A percentile compares a stretch with the other conserved stretches of the same genome.
These are phyloP conservation scores for Thalassiosira delicatula DNA, from an alignment of 352 stramenopile species.

Conservation along the genomic window DNA sequence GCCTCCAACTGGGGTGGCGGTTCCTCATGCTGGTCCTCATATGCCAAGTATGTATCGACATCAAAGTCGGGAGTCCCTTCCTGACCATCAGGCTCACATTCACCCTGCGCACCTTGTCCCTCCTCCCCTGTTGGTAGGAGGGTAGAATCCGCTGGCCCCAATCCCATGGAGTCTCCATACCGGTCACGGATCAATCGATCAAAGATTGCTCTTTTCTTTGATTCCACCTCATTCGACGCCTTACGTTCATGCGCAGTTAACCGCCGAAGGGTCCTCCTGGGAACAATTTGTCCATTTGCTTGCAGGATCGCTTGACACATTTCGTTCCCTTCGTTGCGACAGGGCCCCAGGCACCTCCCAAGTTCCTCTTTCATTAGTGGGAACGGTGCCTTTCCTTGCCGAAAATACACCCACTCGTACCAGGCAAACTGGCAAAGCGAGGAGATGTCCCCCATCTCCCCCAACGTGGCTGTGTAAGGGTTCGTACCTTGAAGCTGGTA, in stretches of 20 bases:
- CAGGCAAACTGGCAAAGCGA: constrained; percentile 34
- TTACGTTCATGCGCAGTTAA: constrained; percentile 28
- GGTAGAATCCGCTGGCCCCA: too few relatives aligned
- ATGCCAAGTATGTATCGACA: too few relatives aligned
- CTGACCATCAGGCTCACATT: neutral
- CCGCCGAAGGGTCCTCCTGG: neutral
- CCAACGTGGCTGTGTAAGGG: constrained; percentile 24
- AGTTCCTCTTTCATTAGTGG: constrained; percentile 26
- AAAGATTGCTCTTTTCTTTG: constrained; percentile 24
- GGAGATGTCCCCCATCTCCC: constrained; percentile 35
- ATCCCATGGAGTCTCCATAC: constrained; percentile 39
- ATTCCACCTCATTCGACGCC: constrained; percentile 28
- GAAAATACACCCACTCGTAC: constrained; percentile 59
- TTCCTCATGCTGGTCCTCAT: neutral
- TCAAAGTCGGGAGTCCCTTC: neutral
- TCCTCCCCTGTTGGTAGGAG: too few relatives aligned
- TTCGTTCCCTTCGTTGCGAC: constrained; percentile 34
- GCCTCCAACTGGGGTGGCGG: neutral
- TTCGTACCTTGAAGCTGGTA: constrained; percentile 32
- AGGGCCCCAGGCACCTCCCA: constrained; percentile 49
- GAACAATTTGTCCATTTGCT: constrained; percentile 36
- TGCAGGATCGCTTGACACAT: constrained; percentile 38
- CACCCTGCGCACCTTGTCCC: too few relatives aligned
- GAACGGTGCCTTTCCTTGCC: neutral
- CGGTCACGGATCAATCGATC: neutral